Percentiles rank a stretch among this genome's conserved stretches.
Conservation (phyloP, 1,139 yeast genomes). For the Kodamaea fungicola region DNA sequence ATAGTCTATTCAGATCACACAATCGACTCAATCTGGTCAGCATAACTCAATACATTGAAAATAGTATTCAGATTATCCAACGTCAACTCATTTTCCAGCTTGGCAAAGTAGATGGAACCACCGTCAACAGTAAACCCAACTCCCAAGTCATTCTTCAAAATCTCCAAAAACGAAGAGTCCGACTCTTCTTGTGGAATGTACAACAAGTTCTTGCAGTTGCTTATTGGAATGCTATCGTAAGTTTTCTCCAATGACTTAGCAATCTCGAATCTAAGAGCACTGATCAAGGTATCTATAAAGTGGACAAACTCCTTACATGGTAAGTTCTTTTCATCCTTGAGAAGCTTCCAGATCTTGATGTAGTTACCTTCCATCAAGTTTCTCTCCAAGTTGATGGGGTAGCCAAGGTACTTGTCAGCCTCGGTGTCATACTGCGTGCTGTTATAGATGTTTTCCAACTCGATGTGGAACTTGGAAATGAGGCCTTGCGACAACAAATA, state of each 20-base stretch:
- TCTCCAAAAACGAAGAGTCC: constrained; percentile 53
- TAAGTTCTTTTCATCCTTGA: constrained; percentile 49
- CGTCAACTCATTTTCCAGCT: constrained; percentile 29
- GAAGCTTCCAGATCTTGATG: constrained; percentile 84
- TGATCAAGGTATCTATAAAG: constrained; percentile 61
- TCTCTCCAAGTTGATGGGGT: constrained; percentile 86
- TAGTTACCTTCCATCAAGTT: constrained; percentile 97
- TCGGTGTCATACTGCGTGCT: constrained; percentile 43
- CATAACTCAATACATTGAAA: constrained; percentile 69
- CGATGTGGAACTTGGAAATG: constrained; percentile 85
- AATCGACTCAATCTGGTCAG: constrained; percentile 84
- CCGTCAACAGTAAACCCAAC: constrained; percentile 61
- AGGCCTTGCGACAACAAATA: constrained; percentile 78
- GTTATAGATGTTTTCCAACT: constrained; percentile 68
- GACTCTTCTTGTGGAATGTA: constrained; percentile 67
- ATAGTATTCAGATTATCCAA: constrained; percentile 37
- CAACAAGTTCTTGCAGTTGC: constrained; percentile 77
- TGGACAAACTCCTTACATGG: constrained; percentile 59
- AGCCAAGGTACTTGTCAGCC: constrained; percentile 57
- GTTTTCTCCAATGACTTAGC: constrained; percentile 84
- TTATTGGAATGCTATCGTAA: constrained; percentile 70
- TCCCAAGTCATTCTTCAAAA: constrained; percentile 49
- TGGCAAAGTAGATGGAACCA: constrained; percentile 57
- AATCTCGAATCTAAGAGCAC: constrained; percentile 80
- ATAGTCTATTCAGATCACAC: constrained; percentile 50